phyloP scores from a whole-genome alignment of 2,329 filamentous ascomycete species.

The Fusarium hostae region DNA sequence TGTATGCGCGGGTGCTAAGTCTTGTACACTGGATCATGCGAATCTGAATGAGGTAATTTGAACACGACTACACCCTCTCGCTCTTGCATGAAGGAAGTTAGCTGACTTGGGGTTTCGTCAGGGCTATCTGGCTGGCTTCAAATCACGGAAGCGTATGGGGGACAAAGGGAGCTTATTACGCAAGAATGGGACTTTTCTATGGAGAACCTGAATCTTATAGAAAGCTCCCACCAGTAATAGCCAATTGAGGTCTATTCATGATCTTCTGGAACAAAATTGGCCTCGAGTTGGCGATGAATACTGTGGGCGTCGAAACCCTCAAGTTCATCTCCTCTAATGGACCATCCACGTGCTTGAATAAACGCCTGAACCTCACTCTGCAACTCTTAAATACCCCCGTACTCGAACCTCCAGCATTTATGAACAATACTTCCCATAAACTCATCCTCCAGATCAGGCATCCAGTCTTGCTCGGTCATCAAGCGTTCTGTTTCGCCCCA shows the following conservation, averaged over 20 bases:
- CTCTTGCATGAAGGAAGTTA: not conserved
- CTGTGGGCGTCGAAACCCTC: not conserved
- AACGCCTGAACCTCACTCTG: not conserved
- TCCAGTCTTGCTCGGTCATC: not conserved
- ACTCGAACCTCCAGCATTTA: not conserved
- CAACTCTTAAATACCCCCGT: not conserved
- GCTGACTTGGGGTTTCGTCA: not conserved
- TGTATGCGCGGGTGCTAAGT: not conserved
- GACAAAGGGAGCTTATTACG: fast-evolving
- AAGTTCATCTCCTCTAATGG: not conserved
- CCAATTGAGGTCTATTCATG: fast-evolving
- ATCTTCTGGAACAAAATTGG: fast-evolving
- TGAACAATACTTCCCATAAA: not conserved
- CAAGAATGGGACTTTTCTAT: too few species aligned
- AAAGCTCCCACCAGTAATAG: too few species aligned
- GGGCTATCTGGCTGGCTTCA: fast-evolving
- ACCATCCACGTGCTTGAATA: not conserved
- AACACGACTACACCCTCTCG: not conserved
- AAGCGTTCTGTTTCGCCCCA: not conserved
- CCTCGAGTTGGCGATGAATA: fast-evolving
- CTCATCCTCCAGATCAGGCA: not conserved
- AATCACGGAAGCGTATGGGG: not conserved
- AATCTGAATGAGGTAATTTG: not conserved
- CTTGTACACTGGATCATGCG: not conserved
- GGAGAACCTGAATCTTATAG: too few species aligned